Conservation (phyloP, 1,284 basidiomycete genomes). For the Melampsora medusae region DNA sequence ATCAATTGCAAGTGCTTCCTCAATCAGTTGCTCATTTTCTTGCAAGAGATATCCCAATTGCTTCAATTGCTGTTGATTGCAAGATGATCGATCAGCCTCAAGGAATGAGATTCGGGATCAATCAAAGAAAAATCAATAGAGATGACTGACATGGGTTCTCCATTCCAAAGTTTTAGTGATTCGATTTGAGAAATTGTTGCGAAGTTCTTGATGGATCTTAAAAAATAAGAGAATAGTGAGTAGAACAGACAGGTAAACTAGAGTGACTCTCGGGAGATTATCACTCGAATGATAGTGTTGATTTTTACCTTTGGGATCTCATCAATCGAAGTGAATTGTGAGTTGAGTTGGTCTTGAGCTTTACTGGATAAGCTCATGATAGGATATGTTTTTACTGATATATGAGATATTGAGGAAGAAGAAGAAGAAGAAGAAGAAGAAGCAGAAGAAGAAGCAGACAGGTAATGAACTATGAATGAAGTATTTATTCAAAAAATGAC, state of each 20-base stretch:
- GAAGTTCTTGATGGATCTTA: slow-evolving; percentile 22
- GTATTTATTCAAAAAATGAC: no score
- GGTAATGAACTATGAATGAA: no score
- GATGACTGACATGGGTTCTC: slow-evolving; percentile 36
- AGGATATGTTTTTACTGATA: no score
- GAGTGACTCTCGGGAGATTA: neutral
- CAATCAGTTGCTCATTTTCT: slow-evolving; percentile 53
- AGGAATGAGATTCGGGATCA: no score
- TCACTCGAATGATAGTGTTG: no score
- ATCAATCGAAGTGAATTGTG: slow-evolving; percentile 21
- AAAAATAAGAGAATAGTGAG: neutral
- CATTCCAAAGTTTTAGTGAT: slow-evolving; percentile 36
- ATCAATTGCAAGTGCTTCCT: slow-evolving; percentile 53
- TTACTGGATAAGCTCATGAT: no score
- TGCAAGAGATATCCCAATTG: slow-evolving; percentile 52
- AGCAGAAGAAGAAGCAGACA: no score
- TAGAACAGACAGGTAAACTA: neutral
- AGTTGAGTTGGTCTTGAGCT: neutral
- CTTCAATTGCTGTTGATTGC: slow-evolving; percentile 52
- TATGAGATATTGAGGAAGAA: no score
- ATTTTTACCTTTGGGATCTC: slow-evolving; percentile 33
- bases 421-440: no score
- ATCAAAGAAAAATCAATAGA: neutral
- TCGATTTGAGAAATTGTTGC: slow-evolving; percentile 6
- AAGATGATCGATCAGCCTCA: neutral